phyloP scores from a whole-genome alignment of 352 stramenopile species.

The Phytophthora fragariae region DNA sequence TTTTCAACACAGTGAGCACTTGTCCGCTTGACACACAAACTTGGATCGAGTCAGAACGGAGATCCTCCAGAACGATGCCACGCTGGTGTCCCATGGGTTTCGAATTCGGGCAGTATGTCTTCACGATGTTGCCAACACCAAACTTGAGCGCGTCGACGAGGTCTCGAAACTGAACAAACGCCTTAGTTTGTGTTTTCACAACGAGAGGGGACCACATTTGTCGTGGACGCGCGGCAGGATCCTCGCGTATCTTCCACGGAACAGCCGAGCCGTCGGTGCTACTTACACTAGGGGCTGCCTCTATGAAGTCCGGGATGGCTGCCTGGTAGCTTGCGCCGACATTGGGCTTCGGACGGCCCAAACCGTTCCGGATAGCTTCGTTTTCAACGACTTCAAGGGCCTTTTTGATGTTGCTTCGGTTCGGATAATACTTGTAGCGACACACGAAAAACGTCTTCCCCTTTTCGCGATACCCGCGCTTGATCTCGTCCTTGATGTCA shows the following conservation, averaged over 20 bases:
- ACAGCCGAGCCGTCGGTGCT: constrained; percentile 30
- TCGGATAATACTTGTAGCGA: constrained; percentile 86
- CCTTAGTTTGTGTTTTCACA: constrained; percentile 45
- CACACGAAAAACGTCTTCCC: constrained; percentile 74
- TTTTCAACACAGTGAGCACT: constrained; percentile 54
- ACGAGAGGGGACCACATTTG: constrained; percentile 82
- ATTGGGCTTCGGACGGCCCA: constrained; percentile 75
- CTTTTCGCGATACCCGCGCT: constrained; percentile 75
- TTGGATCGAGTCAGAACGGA: constrained; percentile 50
- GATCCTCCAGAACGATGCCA: constrained; percentile 67
- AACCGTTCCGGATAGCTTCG: constrained; percentile 70
- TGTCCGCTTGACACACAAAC: constrained; percentile 71
- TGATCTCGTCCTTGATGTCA: constrained; percentile 76
- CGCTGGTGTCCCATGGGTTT: constrained; percentile 64
- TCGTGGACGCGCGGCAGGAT: constrained; percentile 34
- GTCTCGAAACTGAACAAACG: constrained; percentile 64
- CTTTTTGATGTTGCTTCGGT: constrained; percentile 66
- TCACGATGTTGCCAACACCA: constrained; percentile 77
- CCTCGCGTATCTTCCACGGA: constrained; percentile 41
- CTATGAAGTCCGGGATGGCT: constrained; percentile 50
- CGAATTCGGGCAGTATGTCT: constrained; percentile 47
- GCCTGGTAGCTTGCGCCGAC: constrained; percentile 71
- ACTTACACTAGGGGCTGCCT: constrained; percentile 23
- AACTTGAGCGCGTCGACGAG: constrained; percentile 69
- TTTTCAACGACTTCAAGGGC: constrained; percentile 73